These are phyloP conservation scores for Cyclanthera cordifolia DNA, from an alignment of 306 rosid genomes.

Conservation along the genomic window DNA sequence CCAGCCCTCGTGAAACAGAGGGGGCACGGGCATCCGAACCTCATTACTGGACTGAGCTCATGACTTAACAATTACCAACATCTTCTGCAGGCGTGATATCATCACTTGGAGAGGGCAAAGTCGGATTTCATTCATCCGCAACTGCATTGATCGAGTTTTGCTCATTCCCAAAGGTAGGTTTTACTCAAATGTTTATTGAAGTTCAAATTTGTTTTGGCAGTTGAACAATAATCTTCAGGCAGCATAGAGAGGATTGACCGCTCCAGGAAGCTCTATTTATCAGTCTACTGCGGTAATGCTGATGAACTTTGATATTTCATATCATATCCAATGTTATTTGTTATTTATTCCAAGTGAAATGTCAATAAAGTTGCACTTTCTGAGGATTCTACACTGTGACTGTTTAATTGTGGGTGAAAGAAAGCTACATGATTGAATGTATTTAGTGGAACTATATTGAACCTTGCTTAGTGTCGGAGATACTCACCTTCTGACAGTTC, in stretches of 20 bases:
- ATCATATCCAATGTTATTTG: not conserved
- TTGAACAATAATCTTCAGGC: conserved; percentile 2
- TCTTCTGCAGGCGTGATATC: not conserved
- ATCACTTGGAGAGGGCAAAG: not conserved
- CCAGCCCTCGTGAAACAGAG: not conserved
- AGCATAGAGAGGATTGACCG: not conserved
- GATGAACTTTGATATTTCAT: not conserved
- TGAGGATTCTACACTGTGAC: not conserved
- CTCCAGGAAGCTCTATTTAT: not conserved
- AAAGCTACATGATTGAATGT: not conserved
- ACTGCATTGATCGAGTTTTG: not conserved
- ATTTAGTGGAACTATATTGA: not conserved
- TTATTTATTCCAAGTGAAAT: not conserved
- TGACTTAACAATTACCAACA: not conserved
- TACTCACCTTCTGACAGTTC: too few relatives aligned
- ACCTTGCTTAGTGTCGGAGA: not conserved
- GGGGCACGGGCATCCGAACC: not conserved
- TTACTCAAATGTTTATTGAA: not conserved
- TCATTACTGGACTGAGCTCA: not conserved
- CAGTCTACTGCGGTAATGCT: not conserved
- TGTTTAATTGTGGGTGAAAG: not conserved
- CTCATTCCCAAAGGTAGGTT: not conserved
- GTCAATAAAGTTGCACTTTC: not conserved
- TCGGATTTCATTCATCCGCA: not conserved
- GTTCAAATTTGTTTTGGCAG: not conserved